Evolutionary conservation across 495 filamentous ascomycete genomes (phyloP).

Genomic region (Penicillium flavigenum): DNA sequence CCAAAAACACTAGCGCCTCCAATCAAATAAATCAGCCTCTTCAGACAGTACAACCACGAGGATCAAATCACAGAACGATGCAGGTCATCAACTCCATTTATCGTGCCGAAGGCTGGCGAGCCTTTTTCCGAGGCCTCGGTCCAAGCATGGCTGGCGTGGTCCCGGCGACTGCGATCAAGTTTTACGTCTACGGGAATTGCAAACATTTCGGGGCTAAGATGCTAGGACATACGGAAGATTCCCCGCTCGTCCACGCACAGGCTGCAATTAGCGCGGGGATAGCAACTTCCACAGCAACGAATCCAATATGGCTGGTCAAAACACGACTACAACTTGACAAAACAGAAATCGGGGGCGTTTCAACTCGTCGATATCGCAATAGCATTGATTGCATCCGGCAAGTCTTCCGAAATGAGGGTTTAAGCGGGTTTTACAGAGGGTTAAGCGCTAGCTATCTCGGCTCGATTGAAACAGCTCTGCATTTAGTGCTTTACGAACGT

Average conservation of each 20-base stretch:
- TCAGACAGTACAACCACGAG: slow-evolving; percentile 26
- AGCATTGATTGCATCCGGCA: slow-evolving; percentile 77
- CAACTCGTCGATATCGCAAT: slow-evolving; percentile 70
- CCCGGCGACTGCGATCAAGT: slow-evolving; percentile 83
- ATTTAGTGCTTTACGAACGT: slow-evolving; percentile 85
- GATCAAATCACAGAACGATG: slow-evolving; percentile 69
- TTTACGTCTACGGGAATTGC: slow-evolving; percentile 85
- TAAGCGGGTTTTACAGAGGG: slow-evolving; percentile 77
- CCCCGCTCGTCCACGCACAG: slow-evolving; percentile 68
- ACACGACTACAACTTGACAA: slow-evolving; percentile 86
- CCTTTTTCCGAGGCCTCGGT: slow-evolving; percentile 84
- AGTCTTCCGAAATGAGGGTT: slow-evolving; percentile 72
- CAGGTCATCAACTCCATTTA: slow-evolving; percentile 79
- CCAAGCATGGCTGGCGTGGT: slow-evolving; percentile 87
- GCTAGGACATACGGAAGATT: slow-evolving; percentile 63
- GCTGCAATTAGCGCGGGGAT: slow-evolving; percentile 74
- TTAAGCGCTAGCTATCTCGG: slow-evolving; percentile 86
- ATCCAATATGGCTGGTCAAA: slow-evolving; percentile 92
- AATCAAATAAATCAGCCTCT: slow-evolving; percentile 6
- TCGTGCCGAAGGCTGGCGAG: slow-evolving; percentile 73
- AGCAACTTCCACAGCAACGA: slow-evolving; percentile 80
- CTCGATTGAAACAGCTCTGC: slow-evolving; percentile 79
- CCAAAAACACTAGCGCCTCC: not conserved
- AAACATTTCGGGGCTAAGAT: slow-evolving; percentile 70
- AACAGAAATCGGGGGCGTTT: slow-evolving; percentile 52